Evolutionary conservation across 2,329 filamentous ascomycete species (phyloP).

Genomic region (Thielaviopsis musarum): DNA sequence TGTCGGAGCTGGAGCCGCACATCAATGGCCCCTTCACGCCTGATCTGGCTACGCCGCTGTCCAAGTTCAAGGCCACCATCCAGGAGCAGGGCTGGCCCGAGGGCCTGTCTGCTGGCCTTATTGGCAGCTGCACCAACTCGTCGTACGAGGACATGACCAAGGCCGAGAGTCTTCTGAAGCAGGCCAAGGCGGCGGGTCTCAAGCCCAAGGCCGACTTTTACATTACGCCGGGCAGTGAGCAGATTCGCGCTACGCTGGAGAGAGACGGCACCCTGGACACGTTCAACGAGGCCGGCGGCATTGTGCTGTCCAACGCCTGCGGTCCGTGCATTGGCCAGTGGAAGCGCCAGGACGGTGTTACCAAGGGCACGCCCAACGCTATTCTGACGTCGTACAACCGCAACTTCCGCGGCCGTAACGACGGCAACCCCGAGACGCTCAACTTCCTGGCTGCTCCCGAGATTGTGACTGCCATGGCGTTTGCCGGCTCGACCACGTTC

Average conservation of each 20-base stretch:
- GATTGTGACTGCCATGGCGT: slow-evolving; percentile 90
- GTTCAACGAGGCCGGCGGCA: slow-evolving; percentile 72
- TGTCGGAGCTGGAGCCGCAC: slow-evolving; percentile 80
- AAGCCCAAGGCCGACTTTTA: slow-evolving; percentile 86
- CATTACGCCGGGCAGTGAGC: slow-evolving; percentile 90
- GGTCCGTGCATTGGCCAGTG: slow-evolving; percentile 91
- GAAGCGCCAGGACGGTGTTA: slow-evolving; percentile 73
- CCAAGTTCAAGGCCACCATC: slow-evolving; percentile 72
- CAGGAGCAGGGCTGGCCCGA: slow-evolving; percentile 78
- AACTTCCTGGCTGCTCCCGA: slow-evolving; percentile 97
- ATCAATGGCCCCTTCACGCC: slow-evolving; percentile 97
- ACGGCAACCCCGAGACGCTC: slow-evolving; percentile 93
- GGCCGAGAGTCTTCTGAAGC: slow-evolving; percentile 80
- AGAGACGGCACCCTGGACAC: slow-evolving; percentile 75
- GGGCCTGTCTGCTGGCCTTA: slow-evolving; percentile 80
- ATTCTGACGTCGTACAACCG: slow-evolving; percentile 97
- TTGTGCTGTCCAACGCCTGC: slow-evolving; percentile 86
- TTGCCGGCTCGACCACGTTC: slow-evolving; percentile 83
- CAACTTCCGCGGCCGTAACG: slow-evolving; percentile 93
- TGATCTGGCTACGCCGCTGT: slow-evolving; percentile 83
- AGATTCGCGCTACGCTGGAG: slow-evolving; percentile 86
- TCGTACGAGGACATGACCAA: slow-evolving; percentile 98
- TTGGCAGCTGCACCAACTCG: slow-evolving; percentile 96
- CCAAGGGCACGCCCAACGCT: slow-evolving; percentile 76
- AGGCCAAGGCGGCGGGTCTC: slow-evolving; percentile 75